Base-by-base conservation (phyloP, 2,329 filamentous ascomycete species). In the Xylaria sp. region DNA sequence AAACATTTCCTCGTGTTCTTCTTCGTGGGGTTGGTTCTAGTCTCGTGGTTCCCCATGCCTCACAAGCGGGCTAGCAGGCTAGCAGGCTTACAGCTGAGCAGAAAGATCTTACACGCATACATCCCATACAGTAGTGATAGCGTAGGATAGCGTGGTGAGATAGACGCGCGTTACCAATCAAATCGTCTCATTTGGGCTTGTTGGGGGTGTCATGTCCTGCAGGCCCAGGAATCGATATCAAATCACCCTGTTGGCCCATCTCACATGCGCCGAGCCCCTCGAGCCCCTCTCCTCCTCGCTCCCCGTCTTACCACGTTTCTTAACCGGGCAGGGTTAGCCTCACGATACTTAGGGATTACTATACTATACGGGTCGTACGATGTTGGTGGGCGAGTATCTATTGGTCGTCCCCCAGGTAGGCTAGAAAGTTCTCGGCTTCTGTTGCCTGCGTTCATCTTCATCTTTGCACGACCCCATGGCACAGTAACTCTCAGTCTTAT, bases 91-190 rank as follows among this genome's bases (percentile, higher is more conserved):
- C 9, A 46, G 34, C 55, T 48, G 37, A 60, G 39, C 34, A 37
- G 34, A 28, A 34, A 56, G 41, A 63, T 63, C 59, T 57, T 41
- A 63, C 65, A 59, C 44, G 50, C 60, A 52, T 58, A 15, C 28
- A n/a, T n/a, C n/a, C n/a, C n/a, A 52, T 58, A 37, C 34, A 9
- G 34, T 37, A 37, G 34, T 37, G 34, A 37, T 37, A 37, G 34
- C 15, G 56, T 61, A 50, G n/a, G 28, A 28, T 28, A 28, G 15
- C 15, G 56, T 61, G 39, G n/a, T 5, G 50, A 48, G 23, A 39
- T 58, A 58, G 66, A 58, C 66, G 62, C 57, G 66, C 66, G 63
- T 62, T 66, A 55, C 66, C 66, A 66, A 69, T 66, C 57, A 65
- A 23, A 41, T 51, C 55, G 50, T 44, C 7, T 28, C 48, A 39